These are phyloP conservation scores for Malus domestica DNA, from an alignment of 306 rosid genomes.

Conservation along the genomic window DNA sequence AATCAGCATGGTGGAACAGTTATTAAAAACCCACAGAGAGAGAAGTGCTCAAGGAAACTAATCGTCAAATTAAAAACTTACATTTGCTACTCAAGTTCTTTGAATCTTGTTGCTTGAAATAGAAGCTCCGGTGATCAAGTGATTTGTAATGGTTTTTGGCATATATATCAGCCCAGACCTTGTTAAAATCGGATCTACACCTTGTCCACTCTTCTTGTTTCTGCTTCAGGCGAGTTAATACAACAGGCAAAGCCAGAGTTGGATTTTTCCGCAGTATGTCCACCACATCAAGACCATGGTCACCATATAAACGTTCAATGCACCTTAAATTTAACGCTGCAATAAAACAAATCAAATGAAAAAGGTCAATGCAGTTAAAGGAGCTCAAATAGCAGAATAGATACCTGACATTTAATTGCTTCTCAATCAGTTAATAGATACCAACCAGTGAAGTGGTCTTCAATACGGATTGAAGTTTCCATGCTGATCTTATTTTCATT, in stretches of 20 bases:
- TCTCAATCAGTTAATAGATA: slow-evolving; percentile 7
- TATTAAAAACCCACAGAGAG: not conserved
- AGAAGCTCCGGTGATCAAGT: slow-evolving; percentile 97
- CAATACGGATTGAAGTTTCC: slow-evolving; percentile 53
- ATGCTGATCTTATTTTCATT: slow-evolving; percentile 49
- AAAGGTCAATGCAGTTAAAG: not conserved
- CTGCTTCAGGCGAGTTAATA: slow-evolving; percentile 88
- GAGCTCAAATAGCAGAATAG: slow-evolving; percentile 9
- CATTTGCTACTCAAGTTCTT: slow-evolving; percentile 94
- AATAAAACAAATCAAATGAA: slow-evolving; percentile 5
- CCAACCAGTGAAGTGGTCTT: slow-evolving; percentile 87
- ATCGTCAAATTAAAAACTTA: slow-evolving; percentile 31
- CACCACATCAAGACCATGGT: slow-evolving; percentile 92
- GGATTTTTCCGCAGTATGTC: slow-evolving; percentile 91
- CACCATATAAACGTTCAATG: slow-evolving; percentile 95
- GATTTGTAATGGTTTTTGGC: slow-evolving; percentile 92
- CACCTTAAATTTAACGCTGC: slow-evolving; percentile 89
- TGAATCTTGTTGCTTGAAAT: slow-evolving; percentile 98
- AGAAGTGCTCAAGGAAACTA: not conserved
- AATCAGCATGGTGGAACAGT: slow-evolving; percentile 15
- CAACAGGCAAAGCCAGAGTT: slow-evolving; percentile 65
- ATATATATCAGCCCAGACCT: slow-evolving; percentile 98
- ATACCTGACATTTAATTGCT: not conserved
- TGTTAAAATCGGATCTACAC: slow-evolving; percentile 86
- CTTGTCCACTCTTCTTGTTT: slow-evolving; percentile 97